phyloP scores from a whole-genome alignment of 2,329 filamentous ascomycete species.

The Aspergillus novofumigatus region DNA sequence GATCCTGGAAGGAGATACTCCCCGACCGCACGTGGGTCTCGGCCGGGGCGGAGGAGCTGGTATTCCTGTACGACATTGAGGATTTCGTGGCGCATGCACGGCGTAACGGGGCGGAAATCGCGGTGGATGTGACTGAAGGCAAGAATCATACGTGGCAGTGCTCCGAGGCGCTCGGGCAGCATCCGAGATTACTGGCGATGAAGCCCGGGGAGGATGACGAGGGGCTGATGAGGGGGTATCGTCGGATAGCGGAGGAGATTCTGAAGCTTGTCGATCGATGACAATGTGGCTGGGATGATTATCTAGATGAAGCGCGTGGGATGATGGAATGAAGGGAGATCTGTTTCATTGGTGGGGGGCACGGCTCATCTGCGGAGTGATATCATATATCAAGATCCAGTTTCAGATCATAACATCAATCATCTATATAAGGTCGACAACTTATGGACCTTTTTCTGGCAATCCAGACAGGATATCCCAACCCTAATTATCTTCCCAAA shows the following conservation, averaged over 20 bases:
- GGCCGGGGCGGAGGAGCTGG: constrained; percentile 11
- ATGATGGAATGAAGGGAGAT: neutral
- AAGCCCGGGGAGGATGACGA: constrained; percentile 1
- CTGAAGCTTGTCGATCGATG: neutral
- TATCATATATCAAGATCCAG: neutral
- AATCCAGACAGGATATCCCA: no score
- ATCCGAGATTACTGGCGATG: constrained; percentile 4
- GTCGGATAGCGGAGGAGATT: constrained; percentile 31
- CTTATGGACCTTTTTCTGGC: no score
- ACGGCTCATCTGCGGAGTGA: neutral
- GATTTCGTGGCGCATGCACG: constrained; percentile 8
- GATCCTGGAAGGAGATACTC: constrained; percentile 12
- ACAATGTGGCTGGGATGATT: neutral
- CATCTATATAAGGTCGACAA: neutral
- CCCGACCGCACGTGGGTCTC: constrained; percentile 10
- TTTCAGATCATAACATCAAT: neutral
- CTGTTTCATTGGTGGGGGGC: neutral
- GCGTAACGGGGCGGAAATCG: constrained; percentile 1
- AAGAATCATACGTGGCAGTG: constrained; percentile 15
- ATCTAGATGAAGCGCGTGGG: neutral
- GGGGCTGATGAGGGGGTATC: constrained; percentile 7
- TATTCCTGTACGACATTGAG: constrained; percentile 14
- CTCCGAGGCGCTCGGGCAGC: constrained; percentile 11
- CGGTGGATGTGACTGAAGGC: constrained; percentile 4
- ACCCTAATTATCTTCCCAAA: neutral